Evolutionary conservation across 2,329 filamentous ascomycete species (phyloP).

Genomic region (Penicillium sumatraense): DNA sequence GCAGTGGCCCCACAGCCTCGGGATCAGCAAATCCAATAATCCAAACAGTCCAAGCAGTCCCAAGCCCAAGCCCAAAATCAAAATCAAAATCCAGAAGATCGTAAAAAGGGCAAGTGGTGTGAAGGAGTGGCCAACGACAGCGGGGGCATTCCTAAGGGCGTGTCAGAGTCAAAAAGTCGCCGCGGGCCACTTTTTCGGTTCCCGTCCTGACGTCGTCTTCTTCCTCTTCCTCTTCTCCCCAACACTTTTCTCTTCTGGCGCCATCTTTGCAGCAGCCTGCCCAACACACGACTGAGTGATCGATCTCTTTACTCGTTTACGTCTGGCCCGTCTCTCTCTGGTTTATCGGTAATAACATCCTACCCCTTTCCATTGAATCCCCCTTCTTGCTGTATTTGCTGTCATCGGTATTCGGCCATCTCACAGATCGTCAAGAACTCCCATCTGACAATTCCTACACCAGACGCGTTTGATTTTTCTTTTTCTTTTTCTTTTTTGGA

Average conservation of each 20-base stretch:
- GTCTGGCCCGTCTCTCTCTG: background rate
- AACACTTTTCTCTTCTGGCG: constrained; percentile 11
- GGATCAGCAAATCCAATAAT: background rate
- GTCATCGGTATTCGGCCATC: background rate
- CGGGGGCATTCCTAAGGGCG: constrained; percentile 1
- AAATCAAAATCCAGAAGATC: background rate
- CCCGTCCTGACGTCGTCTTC: constrained; percentile 13
- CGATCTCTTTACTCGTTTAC: background rate
- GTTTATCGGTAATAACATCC: background rate
- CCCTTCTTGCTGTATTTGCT: background rate
- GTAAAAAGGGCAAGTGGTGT: background rate
- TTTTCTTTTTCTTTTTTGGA: no score
- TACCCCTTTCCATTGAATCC: background rate
- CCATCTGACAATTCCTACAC: constrained; percentile 2
- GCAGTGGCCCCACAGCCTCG: constrained; percentile 1
- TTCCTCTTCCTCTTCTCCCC: constrained; percentile 7
- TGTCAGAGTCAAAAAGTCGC: background rate
- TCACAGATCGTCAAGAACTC: constrained; percentile 7
- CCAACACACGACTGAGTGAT: background rate
- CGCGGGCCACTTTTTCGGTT: background rate
- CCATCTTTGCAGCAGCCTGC: background rate
- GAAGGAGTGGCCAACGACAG: constrained; percentile 1
- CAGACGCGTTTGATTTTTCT: constrained; percentile 8
- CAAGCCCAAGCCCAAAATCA: background rate
- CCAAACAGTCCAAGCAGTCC: background rate